These are phyloP conservation scores for Auriscalpium orientale DNA, from an alignment of 768 basidiomycete species.

Conservation along the genomic window DNA sequence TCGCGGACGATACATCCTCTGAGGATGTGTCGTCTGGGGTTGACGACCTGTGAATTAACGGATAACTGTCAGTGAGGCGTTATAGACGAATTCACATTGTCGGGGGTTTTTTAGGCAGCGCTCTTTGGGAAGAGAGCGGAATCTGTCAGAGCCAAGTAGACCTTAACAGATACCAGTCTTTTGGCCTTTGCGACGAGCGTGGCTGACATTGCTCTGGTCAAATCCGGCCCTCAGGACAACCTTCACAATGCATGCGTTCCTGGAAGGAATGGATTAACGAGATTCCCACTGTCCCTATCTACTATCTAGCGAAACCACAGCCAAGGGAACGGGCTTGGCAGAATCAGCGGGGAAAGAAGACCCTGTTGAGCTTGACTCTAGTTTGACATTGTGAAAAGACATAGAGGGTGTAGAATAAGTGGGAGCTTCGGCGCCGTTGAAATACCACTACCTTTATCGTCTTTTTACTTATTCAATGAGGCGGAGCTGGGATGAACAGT, in stretches of 20 bases:
- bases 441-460: too few relatives aligned
- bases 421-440: too few relatives aligned
- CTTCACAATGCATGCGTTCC: background rate
- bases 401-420: too few relatives aligned
- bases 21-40: too few relatives aligned
- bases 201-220: background rate
- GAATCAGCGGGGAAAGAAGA: constrained; percentile 65
- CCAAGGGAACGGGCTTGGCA: constrained; percentile 23
- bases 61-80: too few relatives aligned
- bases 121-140: background rate
- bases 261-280: constrained; percentile 33
- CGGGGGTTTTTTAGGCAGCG: background rate
- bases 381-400: too few relatives aligned
- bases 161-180: background rate
- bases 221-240: background rate
- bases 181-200: background rate
- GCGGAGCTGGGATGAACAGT: too few relatives aligned
- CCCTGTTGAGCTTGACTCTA: too few relatives aligned
- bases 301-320: constrained; percentile 42
- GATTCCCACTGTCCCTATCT: constrained; percentile 39
- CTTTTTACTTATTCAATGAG: too few relatives aligned
- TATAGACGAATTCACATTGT: too few relatives aligned
- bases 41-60: too few relatives aligned
- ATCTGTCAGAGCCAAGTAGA: background rate
- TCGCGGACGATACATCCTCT: too few relatives aligned